A percentile compares a stretch with the other conserved stretches of the same genome.
These are phyloP conservation scores for Trametes gibbosa DNA, from an alignment of 768 basidiomycete species.

Conservation along the genomic window DNA sequence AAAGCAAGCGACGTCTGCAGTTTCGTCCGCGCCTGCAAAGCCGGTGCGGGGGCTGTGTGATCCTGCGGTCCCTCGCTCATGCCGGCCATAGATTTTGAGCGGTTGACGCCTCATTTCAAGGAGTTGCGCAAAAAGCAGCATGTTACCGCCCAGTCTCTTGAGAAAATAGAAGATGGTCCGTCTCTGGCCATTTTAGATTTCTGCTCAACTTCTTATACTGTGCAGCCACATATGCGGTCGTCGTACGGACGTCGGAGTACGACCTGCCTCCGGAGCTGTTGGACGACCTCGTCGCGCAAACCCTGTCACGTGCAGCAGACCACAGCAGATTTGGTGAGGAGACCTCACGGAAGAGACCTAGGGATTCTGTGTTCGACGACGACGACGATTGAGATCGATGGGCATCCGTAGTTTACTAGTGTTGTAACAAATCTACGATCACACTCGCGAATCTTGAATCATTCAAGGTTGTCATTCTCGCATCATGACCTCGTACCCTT, in stretches of 20 bases:
- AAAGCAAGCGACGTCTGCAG: slow-evolving; percentile 62
- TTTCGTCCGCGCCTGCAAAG: slow-evolving; percentile 50
- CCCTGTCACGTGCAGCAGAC: slow-evolving; percentile 11
- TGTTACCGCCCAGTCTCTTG: slow-evolving; percentile 82
- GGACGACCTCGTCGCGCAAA: slow-evolving; percentile 60
- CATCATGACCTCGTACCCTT: too few species aligned
- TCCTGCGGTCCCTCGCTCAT: too few species aligned
- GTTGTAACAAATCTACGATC: too few species aligned
- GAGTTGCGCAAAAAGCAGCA: slow-evolving; percentile 85
- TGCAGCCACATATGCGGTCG: slow-evolving; percentile 69
- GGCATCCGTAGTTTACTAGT: too few species aligned
- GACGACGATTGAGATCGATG: slow-evolving; percentile 11
- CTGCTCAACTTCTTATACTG: background rate
- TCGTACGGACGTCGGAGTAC: slow-evolving; percentile 70
- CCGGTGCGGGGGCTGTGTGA: background rate
- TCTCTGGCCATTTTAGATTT: background rate
- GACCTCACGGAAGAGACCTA: slow-evolving; percentile 12
- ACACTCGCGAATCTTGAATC: too few species aligned
- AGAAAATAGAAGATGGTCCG: slow-evolving; percentile 92
- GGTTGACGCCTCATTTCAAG: slow-evolving; percentile 62
- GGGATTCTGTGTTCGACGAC: slow-evolving; percentile 13
- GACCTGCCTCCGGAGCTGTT: slow-evolving; percentile 65
- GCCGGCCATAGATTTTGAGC: slow-evolving; percentile 64
- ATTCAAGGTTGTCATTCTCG: too few species aligned
- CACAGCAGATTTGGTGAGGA: slow-evolving; percentile 11